A percentile compares a stretch with the other conserved stretches of the same genome.
These are phyloP conservation scores for Termitomyces heimii DNA, from an alignment of 768 basidiomycete species.

Conservation along the genomic window DNA sequence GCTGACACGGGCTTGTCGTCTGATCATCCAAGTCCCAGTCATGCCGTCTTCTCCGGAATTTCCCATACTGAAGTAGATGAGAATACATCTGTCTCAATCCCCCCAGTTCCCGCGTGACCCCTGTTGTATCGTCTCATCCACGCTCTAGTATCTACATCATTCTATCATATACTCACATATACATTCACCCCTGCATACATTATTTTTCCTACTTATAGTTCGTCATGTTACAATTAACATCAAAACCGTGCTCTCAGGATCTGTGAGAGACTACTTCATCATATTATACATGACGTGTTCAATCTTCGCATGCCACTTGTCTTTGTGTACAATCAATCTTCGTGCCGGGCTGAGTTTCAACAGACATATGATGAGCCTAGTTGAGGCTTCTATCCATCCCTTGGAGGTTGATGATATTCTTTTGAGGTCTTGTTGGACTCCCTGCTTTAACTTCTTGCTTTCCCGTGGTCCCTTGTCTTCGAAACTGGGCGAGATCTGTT, in stretches of 20 bases:
- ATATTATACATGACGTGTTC: not conserved
- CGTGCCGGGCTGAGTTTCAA: constrained; percentile 14
- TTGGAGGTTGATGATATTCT: constrained; percentile 7
- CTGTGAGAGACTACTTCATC: not conserved
- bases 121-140: not conserved
- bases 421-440: not conserved
- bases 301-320: not conserved
- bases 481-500: not conserved
- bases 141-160: constrained; percentile 4
- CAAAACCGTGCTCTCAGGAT: constrained; percentile 9
- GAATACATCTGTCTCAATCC: constrained; percentile 7
- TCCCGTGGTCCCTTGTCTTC: not conserved
- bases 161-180: constrained; percentile 12
- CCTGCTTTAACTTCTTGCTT: not conserved
- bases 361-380: not conserved
- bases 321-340: constrained; percentile 2
- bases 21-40: constrained; percentile 2
- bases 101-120: constrained; percentile 9
- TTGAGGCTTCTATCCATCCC: not conserved
- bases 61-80: constrained; percentile 9
- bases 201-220: constrained; percentile 10
- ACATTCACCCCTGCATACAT: constrained; percentile 8
- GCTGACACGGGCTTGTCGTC: not conserved
- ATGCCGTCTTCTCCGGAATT: not conserved
- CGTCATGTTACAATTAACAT: constrained; percentile 2